These are phyloP conservation scores for Cyclotella distinguenda DNA, from an alignment of 108 stramenopile species.

Conservation along the genomic window DNA sequence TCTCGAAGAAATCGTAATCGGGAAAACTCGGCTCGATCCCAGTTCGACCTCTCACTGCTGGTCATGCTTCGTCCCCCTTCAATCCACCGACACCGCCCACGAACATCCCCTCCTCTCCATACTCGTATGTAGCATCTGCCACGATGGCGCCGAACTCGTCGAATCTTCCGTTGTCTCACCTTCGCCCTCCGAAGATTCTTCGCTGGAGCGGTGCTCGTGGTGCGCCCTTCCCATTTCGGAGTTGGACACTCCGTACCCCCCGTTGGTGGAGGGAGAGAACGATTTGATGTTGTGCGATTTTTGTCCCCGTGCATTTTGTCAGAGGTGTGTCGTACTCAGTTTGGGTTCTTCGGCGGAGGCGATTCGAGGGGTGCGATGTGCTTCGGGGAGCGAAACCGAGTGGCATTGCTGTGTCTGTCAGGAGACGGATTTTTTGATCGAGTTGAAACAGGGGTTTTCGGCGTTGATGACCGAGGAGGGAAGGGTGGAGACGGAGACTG, in stretches of 20 bases:
- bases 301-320: conserved; percentile 54
- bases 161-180: no score
- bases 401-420: conserved; percentile 50
- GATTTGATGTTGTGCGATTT: conserved; percentile 47
- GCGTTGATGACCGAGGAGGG: neutral
- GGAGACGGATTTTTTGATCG: conserved; percentile 28
- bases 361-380: conserved; percentile 4
- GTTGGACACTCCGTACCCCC: conserved; percentile 2
- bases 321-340: conserved; percentile 26
- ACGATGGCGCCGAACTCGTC: conserved; percentile 42
- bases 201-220: conserved; percentile 47
- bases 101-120: conserved; percentile 54
- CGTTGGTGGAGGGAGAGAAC: conserved; percentile 8
- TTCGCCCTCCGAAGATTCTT: no score
- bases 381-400: neutral
- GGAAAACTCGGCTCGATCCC: neutral
- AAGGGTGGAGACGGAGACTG: neutral
- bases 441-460: conserved; percentile 12
- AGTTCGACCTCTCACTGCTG: conserved; percentile 14
- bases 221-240: conserved; percentile 26
- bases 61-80: conserved; percentile 24
- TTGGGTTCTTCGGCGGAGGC: conserved; percentile 23
- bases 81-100: conserved; percentile 30
- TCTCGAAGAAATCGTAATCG: neutral
- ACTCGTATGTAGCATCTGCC: conserved; percentile 52